Evolutionary conservation across 164 flowering plant genomes (phyloP), one percentile per base, ranked within the genome.

Genomic region (Amborella trichopoda): DNA sequence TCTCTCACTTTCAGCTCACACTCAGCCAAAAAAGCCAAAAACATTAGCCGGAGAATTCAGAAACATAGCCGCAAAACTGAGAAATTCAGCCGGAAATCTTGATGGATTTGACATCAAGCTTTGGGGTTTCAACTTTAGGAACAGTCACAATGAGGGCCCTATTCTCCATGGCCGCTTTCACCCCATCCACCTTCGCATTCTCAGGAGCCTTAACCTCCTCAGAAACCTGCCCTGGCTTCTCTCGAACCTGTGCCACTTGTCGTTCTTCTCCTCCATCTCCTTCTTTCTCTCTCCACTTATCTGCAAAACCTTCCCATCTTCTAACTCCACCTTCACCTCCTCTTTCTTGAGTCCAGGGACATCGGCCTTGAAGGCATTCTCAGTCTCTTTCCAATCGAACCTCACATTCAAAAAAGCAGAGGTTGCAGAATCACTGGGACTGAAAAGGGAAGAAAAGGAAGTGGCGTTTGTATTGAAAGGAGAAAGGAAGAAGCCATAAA

Each of bases 361-460:
- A 30, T 20, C 69, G 5, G 62, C 71, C 26, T 58, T 70, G 68
- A 67, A 67, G 16, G 67, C 49, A 27, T 61, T 56, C 3, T 62
- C 62, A 18, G 72, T 70, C 33, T 70, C 72, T 44, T 60, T 67
- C 75, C 72, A 70, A 14, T 70, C 74, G 5, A 68, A 46, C 4
- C 43, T 39, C 1, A 62, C 32, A 34, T 46, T 43, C 3, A 50
- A 62, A 8, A 66, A 39, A 5, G 54, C 46, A 5, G 70, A n/a
- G n/a, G n/a, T n/a, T n/a, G n/a, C n/a, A n/a, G n/a, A n/a, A n/a
- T n/a, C n/a, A n/a, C n/a, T n/a, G n/a, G n/a, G n/a, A 20, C 0
- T n/a, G n/a, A n/a, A 4, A 32, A 24, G 13, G 37, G 24, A 32
- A 39, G 41, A 12, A 40, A 5, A n/a, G 6, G 5, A 23, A 44